Evolutionary conservation across 345 rosid genomes (phyloP), one percentile per base, ranked within the genome.

Genomic region (Eutrema heterophyllum): DNA sequence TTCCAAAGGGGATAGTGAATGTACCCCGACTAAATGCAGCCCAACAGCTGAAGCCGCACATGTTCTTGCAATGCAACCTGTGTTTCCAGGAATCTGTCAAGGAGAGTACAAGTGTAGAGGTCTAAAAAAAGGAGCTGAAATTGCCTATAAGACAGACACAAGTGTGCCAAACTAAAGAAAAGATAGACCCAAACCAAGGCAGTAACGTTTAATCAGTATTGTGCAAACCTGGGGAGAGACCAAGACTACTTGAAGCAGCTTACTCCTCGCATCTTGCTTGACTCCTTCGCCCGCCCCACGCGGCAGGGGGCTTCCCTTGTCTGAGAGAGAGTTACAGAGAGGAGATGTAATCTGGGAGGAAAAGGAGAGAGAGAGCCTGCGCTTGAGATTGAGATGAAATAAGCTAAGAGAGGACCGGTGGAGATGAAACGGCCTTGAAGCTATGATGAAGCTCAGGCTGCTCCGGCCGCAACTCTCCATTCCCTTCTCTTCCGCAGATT

Each of bases 161-260:
- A n/a, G n/a, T n/a, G n/a, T n/a, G n/a, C n/a, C n/a, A 21, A 21
- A 21, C 24, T 21, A 21, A 21, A 21, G 24, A 21, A 21, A 21
- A 21, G 24, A 21, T 21, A 21, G 24, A 21, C 24, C 24, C 24
- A 21, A 21, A n/a, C n/a, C n/a, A n/a, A n/a, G n/a, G n/a, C n/a
- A n/a, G n/a, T n/a, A n/a, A n/a, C n/a, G n/a, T n/a, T n/a, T n/a
- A n/a, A n/a, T n/a, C n/a, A n/a, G n/a, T n/a, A n/a, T n/a, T n/a
- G n/a, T n/a, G n/a, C n/a, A n/a, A n/a, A 92, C 97, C 92, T 89
- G 98, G 45, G 97, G 98, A 83, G 97, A 94, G 24, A 94, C 97
- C 66, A 94, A 80, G 26, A 94, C 98, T 50, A 89, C 93, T 84
- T 89, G 97, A 65, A 91, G 93, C 68, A 89, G 73, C 84, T 82